phyloP scores from a whole-genome alignment of 148 eudicot genomes.

The Salicornia ramosissima region DNA sequence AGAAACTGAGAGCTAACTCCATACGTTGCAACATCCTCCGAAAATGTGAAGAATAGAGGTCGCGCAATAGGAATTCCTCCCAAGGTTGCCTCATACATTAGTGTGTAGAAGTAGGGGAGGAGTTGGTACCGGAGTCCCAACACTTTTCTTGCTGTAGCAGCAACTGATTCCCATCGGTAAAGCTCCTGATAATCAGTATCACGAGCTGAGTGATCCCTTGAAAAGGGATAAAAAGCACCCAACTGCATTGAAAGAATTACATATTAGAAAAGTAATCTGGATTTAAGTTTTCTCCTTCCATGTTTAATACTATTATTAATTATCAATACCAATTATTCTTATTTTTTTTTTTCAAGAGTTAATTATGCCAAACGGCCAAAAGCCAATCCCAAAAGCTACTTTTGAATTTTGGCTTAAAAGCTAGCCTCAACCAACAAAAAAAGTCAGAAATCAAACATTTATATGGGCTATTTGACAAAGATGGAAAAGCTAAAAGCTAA shows the following conservation, averaged over 20 bases:
- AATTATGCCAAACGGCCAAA: background rate
- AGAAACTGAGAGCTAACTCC: slow-evolving; percentile 43
- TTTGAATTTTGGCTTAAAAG: too few relatives aligned
- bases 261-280: background rate
- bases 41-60: slow-evolving; percentile 52
- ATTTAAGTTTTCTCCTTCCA: too few relatives aligned
- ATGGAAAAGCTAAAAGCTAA: too few relatives aligned
- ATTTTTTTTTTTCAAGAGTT: too few relatives aligned
- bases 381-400: too few relatives aligned
- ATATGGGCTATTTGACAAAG: too few relatives aligned
- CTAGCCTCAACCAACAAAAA: too few relatives aligned
- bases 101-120: slow-evolving; percentile 49
- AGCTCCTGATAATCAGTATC: slow-evolving; percentile 38
- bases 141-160: slow-evolving; percentile 39
- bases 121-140: slow-evolving; percentile 50
- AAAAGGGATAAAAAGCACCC: slow-evolving; percentile 59
- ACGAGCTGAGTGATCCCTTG: slow-evolving; percentile 43
- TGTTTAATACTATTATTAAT: too few relatives aligned
- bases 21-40: slow-evolving; percentile 35
- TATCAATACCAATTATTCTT: too few relatives aligned
- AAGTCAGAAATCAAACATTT: too few relatives aligned
- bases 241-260: slow-evolving; percentile 24
- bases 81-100: slow-evolving; percentile 48
- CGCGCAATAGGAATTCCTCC: slow-evolving; percentile 47
- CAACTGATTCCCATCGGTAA: slow-evolving; percentile 50